Percentiles rank a stretch among this genome's conserved stretches.
Conservation (phyloP, 257 asterid species). For the Solanum chmielewskii region DNA sequence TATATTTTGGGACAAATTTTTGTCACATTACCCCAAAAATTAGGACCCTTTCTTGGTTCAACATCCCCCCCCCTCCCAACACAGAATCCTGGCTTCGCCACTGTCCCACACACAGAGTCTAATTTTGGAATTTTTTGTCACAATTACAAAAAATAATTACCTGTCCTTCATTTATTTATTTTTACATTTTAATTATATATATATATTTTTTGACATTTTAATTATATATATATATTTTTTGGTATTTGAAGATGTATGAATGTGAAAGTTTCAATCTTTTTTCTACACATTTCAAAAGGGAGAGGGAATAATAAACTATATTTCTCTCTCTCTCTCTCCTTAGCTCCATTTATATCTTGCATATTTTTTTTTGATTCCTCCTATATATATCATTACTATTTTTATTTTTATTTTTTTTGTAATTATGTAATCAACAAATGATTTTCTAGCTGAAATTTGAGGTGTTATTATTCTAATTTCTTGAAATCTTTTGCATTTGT, state of each 20-base stretch:
- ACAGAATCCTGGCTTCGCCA: too few species aligned
- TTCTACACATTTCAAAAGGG: conserved; percentile 6
- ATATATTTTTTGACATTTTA: not conserved
- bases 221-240: not conserved
- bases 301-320: conserved; percentile 9
- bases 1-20: not conserved
- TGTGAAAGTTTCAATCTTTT: not conserved
- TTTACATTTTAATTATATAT: not conserved
- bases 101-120: not conserved
- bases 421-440: not conserved
- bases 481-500: not conserved
- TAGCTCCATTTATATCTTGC: not conserved
- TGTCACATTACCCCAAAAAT: not conserved
- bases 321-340: conserved; percentile 12
- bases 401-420: not conserved
- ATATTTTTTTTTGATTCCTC: not conserved
- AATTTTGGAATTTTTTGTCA: not conserved
- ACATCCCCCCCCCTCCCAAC: not conserved
- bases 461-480: not conserved
- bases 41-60: not conserved
- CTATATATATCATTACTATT: not conserved
- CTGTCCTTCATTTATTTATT: too few species aligned
- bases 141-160: not conserved
- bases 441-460: not conserved
- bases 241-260: not conserved